Evolutionary conservation across 169 alveolate species (phyloP).

Genomic region (Plasmodium falciparum): DNA sequence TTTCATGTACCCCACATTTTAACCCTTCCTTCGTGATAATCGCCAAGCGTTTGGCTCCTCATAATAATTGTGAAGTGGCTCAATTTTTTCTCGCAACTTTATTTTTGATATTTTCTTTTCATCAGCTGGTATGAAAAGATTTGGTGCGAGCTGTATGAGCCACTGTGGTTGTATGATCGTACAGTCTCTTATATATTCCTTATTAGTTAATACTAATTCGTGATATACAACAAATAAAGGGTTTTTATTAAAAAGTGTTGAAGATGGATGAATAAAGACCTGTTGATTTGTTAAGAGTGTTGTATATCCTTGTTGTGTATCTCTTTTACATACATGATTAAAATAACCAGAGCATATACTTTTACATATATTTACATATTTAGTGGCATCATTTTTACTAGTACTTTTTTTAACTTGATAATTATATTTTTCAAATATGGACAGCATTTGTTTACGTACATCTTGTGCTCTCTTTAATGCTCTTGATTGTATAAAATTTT

Average conservation of each 20-base stretch:
- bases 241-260: conserved; percentile 89
- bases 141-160: conserved; percentile 98
- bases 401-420: conserved; percentile 91
- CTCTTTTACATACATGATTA: conserved; percentile 97
- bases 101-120: conserved; percentile 91
- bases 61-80: conserved; percentile 94
- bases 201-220: conserved; percentile 97
- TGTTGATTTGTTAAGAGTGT: conserved; percentile 96
- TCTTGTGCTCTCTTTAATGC: conserved; percentile 97
- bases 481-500: conserved; percentile 96
- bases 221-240: conserved; percentile 99
- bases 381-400: conserved; percentile 77
- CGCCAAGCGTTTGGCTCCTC: conserved; percentile 99
- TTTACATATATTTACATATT: conserved; percentile 93
- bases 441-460: conserved; percentile 95
- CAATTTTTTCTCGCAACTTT: conserved; percentile 95
- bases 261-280: conserved; percentile 98
- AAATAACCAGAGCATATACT: conserved; percentile 99
- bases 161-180: conserved; percentile 97
- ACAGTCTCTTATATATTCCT: conserved; percentile 99
- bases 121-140: conserved; percentile 92
- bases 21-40: conserved; percentile 95
- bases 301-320: conserved; percentile 98
- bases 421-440: conserved; percentile 96
- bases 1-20: background rate